These are phyloP conservation scores for Talaromyces verruculosus DNA, from an alignment of 2,329 filamentous ascomycete genomes.

Conservation along the genomic window DNA sequence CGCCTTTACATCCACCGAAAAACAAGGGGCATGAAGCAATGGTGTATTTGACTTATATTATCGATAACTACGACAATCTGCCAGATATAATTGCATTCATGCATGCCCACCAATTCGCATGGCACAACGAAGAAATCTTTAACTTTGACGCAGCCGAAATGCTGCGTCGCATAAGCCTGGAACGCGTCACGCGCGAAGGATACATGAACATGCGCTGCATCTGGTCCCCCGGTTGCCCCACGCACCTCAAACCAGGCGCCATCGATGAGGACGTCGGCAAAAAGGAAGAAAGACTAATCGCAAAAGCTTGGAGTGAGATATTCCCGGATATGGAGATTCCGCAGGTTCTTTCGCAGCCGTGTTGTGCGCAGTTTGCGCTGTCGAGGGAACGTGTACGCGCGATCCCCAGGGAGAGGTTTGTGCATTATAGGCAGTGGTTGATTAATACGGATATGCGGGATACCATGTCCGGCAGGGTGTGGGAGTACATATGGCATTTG, in stretches of 20 bases:
- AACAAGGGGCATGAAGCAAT: slow-evolving; percentile 65
- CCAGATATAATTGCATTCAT: slow-evolving; percentile 61
- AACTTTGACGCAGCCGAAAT: slow-evolving; percentile 52
- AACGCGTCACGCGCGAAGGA: slow-evolving; percentile 53
- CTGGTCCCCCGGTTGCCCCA: slow-evolving; percentile 59
- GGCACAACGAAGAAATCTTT: slow-evolving; percentile 61
- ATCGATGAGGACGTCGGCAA: slow-evolving; percentile 43
- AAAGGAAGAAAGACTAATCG: slow-evolving; percentile 49
- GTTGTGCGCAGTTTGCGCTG: slow-evolving; percentile 65
- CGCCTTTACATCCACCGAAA: slow-evolving; percentile 53
- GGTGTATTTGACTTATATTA: slow-evolving; percentile 62
- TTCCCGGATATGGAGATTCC: slow-evolving; percentile 48
- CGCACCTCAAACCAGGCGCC: slow-evolving; percentile 55
- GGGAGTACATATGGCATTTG: slow-evolving; percentile 65
- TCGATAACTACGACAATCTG: slow-evolving; percentile 61
- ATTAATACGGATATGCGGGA: slow-evolving; percentile 57
- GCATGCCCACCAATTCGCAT: slow-evolving; percentile 57
- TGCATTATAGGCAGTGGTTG: slow-evolving; percentile 62
- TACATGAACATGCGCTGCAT: slow-evolving; percentile 63
- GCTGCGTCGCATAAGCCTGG: slow-evolving; percentile 53
- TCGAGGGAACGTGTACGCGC: slow-evolving; percentile 57
- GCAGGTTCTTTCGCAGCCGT: slow-evolving; percentile 58
- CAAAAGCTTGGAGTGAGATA: slow-evolving; percentile 49
- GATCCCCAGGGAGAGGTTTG: slow-evolving; percentile 54
- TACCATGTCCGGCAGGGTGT: slow-evolving; percentile 58